These are phyloP conservation scores for Ilex asprella DNA, from an alignment of 257 asterid genomes.

Conservation along the genomic window DNA sequence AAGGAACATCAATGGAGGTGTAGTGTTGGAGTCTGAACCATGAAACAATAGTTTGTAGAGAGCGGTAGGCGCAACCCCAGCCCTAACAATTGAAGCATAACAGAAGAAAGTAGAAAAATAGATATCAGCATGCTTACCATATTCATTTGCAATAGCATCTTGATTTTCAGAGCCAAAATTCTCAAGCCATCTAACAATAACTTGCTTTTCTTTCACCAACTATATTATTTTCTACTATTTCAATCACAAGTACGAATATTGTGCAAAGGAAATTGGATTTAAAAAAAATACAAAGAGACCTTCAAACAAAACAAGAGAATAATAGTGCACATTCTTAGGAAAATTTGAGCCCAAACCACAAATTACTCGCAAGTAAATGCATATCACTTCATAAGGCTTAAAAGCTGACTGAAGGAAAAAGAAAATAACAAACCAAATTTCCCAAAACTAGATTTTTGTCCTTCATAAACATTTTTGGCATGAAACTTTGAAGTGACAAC, in stretches of 20 bases:
- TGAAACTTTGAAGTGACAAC: too few species aligned
- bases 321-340: too few species aligned
- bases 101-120: background rate
- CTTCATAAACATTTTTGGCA: too few species aligned
- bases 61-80: slow-evolving; percentile 99
- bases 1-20: slow-evolving; percentile 69
- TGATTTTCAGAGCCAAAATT: background rate
- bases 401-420: background rate
- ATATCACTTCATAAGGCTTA: background rate
- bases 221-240: too few species aligned
- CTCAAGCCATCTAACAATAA: background rate
- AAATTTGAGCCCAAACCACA: background rate
- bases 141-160: background rate
- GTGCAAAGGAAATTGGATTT: too few species aligned
- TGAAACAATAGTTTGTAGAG: slow-evolving; percentile 89
- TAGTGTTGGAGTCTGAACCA: slow-evolving; percentile 95
- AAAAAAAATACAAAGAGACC: too few species aligned
- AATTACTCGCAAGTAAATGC: background rate
- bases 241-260: too few species aligned
- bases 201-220: too few species aligned
- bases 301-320: too few species aligned
- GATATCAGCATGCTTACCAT: too few species aligned
- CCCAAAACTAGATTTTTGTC: too few species aligned
- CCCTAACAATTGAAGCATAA: slow-evolving; percentile 50
- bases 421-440: too few species aligned